phyloP scores from a whole-genome alignment of 345 rosid species.

The Aegle marmelos region DNA sequence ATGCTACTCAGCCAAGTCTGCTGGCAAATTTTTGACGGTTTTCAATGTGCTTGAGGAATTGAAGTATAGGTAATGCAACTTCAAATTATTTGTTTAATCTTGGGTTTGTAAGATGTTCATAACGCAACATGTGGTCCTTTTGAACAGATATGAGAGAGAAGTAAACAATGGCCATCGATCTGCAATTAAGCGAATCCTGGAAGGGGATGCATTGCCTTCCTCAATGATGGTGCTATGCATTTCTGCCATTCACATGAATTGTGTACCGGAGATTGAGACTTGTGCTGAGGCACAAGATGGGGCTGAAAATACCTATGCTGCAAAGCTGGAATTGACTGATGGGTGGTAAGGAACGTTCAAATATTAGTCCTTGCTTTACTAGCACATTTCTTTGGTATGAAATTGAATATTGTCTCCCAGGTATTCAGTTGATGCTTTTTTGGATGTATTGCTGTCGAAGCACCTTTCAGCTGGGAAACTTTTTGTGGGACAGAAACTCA shows the following conservation, averaged over 20 bases:
- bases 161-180: constrained; percentile 86
- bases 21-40: constrained; percentile 64
- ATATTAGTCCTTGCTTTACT: not conserved
- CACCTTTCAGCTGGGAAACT: constrained; percentile 68
- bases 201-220: constrained; percentile 79
- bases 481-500: constrained; percentile 87
- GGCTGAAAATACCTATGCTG: constrained; percentile 32
- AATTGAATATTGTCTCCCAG: constrained; percentile 37
- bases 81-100: constrained; percentile 13
- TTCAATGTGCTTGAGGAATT: constrained; percentile 87
- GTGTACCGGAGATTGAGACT: constrained; percentile 32
- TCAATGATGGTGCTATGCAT: constrained; percentile 75
- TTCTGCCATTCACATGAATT: constrained; percentile 46
- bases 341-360: constrained; percentile 70
- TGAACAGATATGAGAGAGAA: constrained; percentile 86
- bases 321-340: constrained; percentile 81
- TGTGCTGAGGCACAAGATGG: constrained; percentile 29
- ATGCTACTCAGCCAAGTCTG: constrained; percentile 45
- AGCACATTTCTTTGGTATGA: constrained; percentile 13
- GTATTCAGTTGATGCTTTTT: constrained; percentile 72
- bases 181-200: constrained; percentile 80
- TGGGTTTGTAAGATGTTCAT: constrained; percentile 15
- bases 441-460: constrained; percentile 61
- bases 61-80: constrained; percentile 69
- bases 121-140: constrained; percentile 16